These are phyloP conservation scores for Microbotryum saponariae DNA, from an alignment of 1,284 basidiomycete genomes.

Conservation along the genomic window DNA sequence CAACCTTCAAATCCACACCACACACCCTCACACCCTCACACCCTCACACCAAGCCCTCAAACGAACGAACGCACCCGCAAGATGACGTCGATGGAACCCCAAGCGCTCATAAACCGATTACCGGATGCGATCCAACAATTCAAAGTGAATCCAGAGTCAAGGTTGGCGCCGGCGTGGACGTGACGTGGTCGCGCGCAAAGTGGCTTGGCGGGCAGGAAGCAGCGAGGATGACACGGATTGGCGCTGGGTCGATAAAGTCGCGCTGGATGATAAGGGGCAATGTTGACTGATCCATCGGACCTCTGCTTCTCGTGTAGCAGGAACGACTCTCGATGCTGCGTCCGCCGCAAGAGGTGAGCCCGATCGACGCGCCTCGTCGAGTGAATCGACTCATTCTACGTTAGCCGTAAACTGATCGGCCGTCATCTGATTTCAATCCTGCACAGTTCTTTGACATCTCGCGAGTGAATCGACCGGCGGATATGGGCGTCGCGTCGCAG, in stretches of 20 bases:
- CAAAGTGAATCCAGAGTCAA: background rate
- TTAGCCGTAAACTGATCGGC: background rate
- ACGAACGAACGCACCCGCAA: background rate
- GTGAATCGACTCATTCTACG: too few relatives aligned
- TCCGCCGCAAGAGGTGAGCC: constrained; percentile 10
- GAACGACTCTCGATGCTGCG: constrained; percentile 2
- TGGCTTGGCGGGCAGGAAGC: too few relatives aligned
- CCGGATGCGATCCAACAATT: constrained; percentile 4
- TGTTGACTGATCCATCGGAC: background rate
- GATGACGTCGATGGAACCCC: constrained; percentile 4
- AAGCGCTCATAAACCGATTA: constrained; percentile 6
- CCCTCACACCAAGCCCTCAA: background rate
- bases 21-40: background rate
- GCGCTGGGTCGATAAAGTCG: too few relatives aligned
- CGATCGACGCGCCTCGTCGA: too few relatives aligned
- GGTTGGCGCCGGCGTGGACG: background rate
- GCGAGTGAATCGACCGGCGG: background rate
- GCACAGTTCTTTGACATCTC: constrained; percentile 6
- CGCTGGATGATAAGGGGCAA: background rate
- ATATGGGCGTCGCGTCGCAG: constrained; percentile 3
- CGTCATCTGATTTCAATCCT: background rate
- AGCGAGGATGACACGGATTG: too few relatives aligned
- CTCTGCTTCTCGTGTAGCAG: constrained; percentile 4
- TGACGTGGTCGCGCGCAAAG: too few relatives aligned
- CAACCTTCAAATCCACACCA: background rate